Base-by-base conservation (phyloP, 441 rosid genomes). In the Pelargonium australe region DNA sequence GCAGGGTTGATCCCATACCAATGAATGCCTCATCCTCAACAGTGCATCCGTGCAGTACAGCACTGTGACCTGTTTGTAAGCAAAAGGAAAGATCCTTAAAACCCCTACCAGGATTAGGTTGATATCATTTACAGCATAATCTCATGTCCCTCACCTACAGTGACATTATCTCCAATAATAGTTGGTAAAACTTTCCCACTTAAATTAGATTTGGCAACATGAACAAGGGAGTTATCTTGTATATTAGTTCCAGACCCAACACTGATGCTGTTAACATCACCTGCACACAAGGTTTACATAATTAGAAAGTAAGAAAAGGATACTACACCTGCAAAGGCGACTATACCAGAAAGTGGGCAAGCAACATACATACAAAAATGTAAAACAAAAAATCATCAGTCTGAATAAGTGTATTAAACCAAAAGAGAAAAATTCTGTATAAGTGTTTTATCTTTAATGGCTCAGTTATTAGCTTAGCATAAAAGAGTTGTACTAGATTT, bases 31-130 rank as follows among this genome's bases (percentile, higher is more conserved):
- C 96, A 75, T 94, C 94, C 81, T 89, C 97, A 70, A 89, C 92
- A 63, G 88, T 89, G 79, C 97, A 94, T 45, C 99, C 99, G 89
- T 91, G 96, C 72, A 91, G 77, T 83, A 94, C 87, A 77, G 96
- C 94, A 77, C 97, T 85, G 75, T 94, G 99, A 72, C 97, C 97
- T 94, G 88, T 73, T 63, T 75, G 76, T 47, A 55, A 20, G 16
- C 23, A 16, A 55, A 55, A 16, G 23, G 23, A 55, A 55, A 55
- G 61, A 8, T 16, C 11, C 61, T 16, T 55, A 16, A 55, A 55
- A 55, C 8, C 61, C 19, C 20, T 16, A 55, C 61, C 16, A 8
- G 19, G 61, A 14, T 20, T 5, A 7, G 25, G 61, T 55, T 16
- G 25, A 55, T 55, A 55, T 55, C 61, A 55, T 55, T 55, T 55